A percentile compares a stretch with the other conserved stretches of the same genome.
Evolutionary conservation across 305 asterid genomes (phyloP).

Genomic region (Ajuga reptans): DNA sequence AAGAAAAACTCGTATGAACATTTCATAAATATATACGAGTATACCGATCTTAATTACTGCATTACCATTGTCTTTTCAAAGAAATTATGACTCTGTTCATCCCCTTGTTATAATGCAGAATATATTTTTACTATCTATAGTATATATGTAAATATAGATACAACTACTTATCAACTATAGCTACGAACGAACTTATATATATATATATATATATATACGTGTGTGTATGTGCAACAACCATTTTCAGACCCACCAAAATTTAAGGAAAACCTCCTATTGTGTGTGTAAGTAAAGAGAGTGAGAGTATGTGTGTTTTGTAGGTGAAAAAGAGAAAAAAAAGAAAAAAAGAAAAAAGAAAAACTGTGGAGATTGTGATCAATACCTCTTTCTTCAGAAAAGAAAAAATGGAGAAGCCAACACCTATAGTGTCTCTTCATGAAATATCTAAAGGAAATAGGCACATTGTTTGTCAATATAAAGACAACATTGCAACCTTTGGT

Average conservation of each 20-base stretch:
- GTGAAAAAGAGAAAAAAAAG: neutral
- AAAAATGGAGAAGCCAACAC: neutral
- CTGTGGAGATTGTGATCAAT: neutral
- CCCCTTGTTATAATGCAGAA: too few relatives aligned
- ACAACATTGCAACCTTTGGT: constrained; percentile 33
- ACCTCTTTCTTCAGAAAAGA: neutral
- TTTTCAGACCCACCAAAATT: constrained; percentile 14
- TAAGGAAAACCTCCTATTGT: constrained; percentile 25
- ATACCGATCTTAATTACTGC: too few relatives aligned
- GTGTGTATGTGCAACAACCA: constrained; percentile 13
- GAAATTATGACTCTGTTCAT: too few relatives aligned
- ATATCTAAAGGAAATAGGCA: constrained; percentile 25
- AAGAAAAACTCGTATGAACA: too few relatives aligned
- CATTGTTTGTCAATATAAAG: constrained; percentile 39
- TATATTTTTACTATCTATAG: neutral
- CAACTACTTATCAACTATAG: neutral
- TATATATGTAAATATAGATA: neutral
- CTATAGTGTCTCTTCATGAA: constrained; percentile 10
- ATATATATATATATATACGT: neutral
- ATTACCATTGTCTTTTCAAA: too few relatives aligned
- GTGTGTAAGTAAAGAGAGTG: constrained; percentile 14
- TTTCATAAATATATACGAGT: too few relatives aligned
- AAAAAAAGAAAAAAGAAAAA: neutral
- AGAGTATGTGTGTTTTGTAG: constrained; percentile 21
- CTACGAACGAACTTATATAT: neutral